Evolutionary conservation across 306 rosid genomes (phyloP), one percentile per base, ranked within the genome.

Genomic region (Vigna radiata): DNA sequence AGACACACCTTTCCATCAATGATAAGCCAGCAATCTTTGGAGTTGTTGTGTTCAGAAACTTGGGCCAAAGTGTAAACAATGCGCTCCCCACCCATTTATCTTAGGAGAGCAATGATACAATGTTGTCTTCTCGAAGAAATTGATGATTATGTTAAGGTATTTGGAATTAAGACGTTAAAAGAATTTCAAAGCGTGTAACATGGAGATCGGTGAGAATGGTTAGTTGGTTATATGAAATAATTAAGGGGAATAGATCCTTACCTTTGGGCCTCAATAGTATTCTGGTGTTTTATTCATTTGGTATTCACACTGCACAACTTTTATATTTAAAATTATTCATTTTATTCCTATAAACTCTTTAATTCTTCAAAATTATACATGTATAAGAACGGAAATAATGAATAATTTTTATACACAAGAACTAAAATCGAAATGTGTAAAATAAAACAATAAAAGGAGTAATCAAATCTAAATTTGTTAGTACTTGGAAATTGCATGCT

Each of bases 21-120:
- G 77, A 92, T 46, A 31, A 92, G 86, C 96, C 96, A 92, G 71
- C 97, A 92, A 37, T 90, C 92, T 7, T 85, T 77, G 74, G 76
- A 79, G 77, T 4, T 80, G 79, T 84, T 88, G 77, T 89, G 94
- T 43, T 70, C 23, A 58, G 90, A 65, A 60, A 85, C 89, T 75
- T 89, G 88, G 11, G 86, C 87, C 72, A 90, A 84, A 70, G 88
- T 80, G 78, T 49, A 90, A 18, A 85, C 69, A 82, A 78, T 83
- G 46, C 70, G 43, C 47, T 79, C 89, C 14, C 75, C 85, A 19
- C 88, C 90, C 97, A 92, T 91, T 88, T 77, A 70, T 21, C 31
- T 41, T 65, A 50, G 31, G 54, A 65, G 54, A 76, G 55, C 29
- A 65, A 65, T 12, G 5, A 44, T 52, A 50, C 6, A 65, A 76